Conservation (phyloP, 371 early-diverging fungal species). For the Fennellomyces sp. region DNA sequence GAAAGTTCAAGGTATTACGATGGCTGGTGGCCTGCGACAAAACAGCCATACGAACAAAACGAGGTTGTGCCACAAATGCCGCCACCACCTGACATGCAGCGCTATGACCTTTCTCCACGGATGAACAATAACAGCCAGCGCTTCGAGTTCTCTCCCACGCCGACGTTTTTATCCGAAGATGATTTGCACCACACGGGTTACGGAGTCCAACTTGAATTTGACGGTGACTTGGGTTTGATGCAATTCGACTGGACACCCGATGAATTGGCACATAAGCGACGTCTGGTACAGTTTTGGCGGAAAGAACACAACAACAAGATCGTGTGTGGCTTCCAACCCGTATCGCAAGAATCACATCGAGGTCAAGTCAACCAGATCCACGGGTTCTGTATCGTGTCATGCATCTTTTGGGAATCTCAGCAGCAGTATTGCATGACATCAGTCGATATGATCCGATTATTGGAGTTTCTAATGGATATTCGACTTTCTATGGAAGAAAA, state of each 20-base stretch:
- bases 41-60: too few species aligned
- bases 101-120: background rate
- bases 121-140: background rate
- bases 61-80: background rate
- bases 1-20: too few species aligned
- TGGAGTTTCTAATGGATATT: conserved; percentile 73
- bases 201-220: conserved; percentile 65
- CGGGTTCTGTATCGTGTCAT: conserved; percentile 68
- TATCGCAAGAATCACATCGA: conserved; percentile 49
- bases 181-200: conserved; percentile 28
- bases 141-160: background rate
- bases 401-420: conserved; percentile 85
- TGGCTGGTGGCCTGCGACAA: too few species aligned
- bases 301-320: conserved; percentile 63
- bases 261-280: conserved; percentile 62
- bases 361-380: conserved; percentile 27
- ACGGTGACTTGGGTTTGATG: conserved; percentile 63
- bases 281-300: conserved; percentile 76
- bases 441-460: conserved; percentile 75
- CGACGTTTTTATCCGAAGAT: background rate
- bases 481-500: conserved; percentile 82
- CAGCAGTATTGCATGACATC: conserved; percentile 79
- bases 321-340: conserved; percentile 64
- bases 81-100: conserved; percentile 1
- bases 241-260: conserved; percentile 52